Evolutionary conservation across 805 yeast species (phyloP), one percentile per base, ranked within the genome.

Genomic region (Ogataea pilisensis): DNA sequence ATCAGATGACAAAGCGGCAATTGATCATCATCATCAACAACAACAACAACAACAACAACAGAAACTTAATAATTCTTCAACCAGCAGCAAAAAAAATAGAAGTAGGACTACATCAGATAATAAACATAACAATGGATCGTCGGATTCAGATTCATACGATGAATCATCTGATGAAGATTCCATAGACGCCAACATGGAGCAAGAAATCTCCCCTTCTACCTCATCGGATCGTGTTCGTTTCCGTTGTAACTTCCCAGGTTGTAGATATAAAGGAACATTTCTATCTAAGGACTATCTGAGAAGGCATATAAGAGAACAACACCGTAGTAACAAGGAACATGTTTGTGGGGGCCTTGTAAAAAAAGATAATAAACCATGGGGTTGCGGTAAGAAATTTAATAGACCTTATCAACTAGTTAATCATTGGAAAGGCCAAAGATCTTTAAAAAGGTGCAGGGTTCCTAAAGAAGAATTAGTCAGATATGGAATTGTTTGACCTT

Each of bases 391-490:
- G 31, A 51, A 49, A 24, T 61, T 61, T 38, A 59, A 57, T 38
- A 43, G 65, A 37, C 65, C 65, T 5, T 61, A 61, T 37, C 65
- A 61, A 39, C 36, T 61, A 26, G 58, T 60, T 8, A 60, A 61
- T 39, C 65, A 61, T 41, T 61, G 65, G 65, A 44, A 50, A 17
- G 64, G 63, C 6, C 57, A 57, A 31, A 43, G 64, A 18, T 60
- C 64, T 4, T 35, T 60, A 13, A 52, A 53, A 31, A 42, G 53
- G 16, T 61, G 65, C 35, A 46, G 52, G 14, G 64, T 61, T 32
- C 65, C 65, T 2, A 41, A 39, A 14, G 36, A 39, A 7, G 55
- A 52, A 34, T 45, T 56, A 29, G 32, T 37, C 22, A 50, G 51
- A 33, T 48, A 46, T 34, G 57, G 55, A 20, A 53, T 54, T 30